These are phyloP conservation scores for Chlorociboria aeruginascens DNA, from an alignment of 495 filamentous ascomycete genomes.

Conservation along the genomic window DNA sequence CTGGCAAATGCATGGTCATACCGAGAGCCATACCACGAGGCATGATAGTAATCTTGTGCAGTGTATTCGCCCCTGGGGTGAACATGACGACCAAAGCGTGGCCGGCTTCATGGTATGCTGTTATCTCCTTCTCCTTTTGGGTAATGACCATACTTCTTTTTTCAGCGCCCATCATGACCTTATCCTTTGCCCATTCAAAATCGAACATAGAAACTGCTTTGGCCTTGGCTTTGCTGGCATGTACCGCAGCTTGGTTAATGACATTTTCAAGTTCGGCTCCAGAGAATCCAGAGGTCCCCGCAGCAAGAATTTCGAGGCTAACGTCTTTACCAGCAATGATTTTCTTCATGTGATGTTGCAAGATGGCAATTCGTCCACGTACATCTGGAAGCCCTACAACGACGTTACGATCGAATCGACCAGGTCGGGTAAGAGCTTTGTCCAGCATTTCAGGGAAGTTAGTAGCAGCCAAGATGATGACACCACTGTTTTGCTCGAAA, in stretches of 20 bases:
- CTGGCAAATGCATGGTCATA: slow-evolving; percentile 70
- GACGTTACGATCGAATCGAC: slow-evolving; percentile 89
- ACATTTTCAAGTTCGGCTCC: slow-evolving; percentile 94
- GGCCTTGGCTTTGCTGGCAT: slow-evolving; percentile 70
- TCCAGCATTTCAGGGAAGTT: slow-evolving; percentile 92
- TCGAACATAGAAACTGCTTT: slow-evolving; percentile 61
- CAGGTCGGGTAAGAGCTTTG: slow-evolving; percentile 87
- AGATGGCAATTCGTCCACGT: slow-evolving; percentile 83
- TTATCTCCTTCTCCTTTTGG: slow-evolving; percentile 75
- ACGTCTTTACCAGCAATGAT: slow-evolving; percentile 69
- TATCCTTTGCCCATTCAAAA: slow-evolving; percentile 97
- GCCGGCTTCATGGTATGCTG: slow-evolving; percentile 94
- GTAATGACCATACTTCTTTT: slow-evolving; percentile 76
- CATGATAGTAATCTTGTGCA: slow-evolving; percentile 97
- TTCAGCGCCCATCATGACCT: slow-evolving; percentile 95
- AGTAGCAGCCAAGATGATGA: slow-evolving; percentile 90
- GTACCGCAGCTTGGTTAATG: slow-evolving; percentile 90
- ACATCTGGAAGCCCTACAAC: slow-evolving; percentile 85
- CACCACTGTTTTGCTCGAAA: slow-evolving; percentile 84
- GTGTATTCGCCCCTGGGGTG: slow-evolving; percentile 53
- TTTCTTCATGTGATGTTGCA: slow-evolving; percentile 83
- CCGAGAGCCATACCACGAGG: slow-evolving; percentile 78
- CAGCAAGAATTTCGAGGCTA: slow-evolving; percentile 69
- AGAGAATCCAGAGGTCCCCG: slow-evolving; percentile 81
- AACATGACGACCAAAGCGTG: slow-evolving; percentile 85